Conservation (phyloP, 345 rosid genomes). For the Salix viminalis region DNA sequence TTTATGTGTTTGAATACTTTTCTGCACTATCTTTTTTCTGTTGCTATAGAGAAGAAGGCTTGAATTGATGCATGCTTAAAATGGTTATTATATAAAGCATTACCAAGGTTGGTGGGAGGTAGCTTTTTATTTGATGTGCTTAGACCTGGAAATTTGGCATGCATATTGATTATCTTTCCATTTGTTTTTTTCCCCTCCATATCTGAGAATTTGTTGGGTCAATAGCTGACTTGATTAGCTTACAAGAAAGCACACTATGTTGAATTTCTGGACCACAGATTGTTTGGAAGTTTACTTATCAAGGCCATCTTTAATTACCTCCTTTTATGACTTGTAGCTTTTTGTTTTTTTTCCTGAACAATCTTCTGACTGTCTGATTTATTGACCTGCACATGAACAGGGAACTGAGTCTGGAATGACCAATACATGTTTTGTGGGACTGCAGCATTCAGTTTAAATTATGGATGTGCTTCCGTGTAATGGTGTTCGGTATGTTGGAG, state of each 20-base stretch:
- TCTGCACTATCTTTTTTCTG: not conserved
- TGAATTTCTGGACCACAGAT: not conserved
- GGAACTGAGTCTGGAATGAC: slow-evolving; percentile 14
- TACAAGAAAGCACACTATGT: not conserved
- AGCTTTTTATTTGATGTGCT: not conserved
- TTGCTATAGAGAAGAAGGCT: not conserved
- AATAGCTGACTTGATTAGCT: not conserved
- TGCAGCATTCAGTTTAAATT: slow-evolving; percentile 21
- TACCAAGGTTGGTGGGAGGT: not conserved
- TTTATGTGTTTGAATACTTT: not conserved
- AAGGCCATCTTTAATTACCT: not conserved
- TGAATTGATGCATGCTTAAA: not conserved
- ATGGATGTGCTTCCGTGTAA: slow-evolving; percentile 62
- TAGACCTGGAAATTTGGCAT: not conserved
- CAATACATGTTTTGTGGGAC: slow-evolving; percentile 6
- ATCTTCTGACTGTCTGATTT: slow-evolving; percentile 13
- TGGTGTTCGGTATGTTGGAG: slow-evolving; percentile 45
- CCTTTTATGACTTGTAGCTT: not conserved
- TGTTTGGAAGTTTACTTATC: not conserved
- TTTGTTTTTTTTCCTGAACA: not conserved
- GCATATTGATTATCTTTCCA: not conserved
- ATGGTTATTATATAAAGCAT: not conserved
- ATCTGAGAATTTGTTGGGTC: not conserved
- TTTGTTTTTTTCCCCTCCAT: not conserved
- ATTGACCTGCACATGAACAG: slow-evolving; percentile 26